These are phyloP conservation scores for Grosmannia serpens DNA, from an alignment of 2,329 filamentous ascomycete species.

Conservation along the genomic window DNA sequence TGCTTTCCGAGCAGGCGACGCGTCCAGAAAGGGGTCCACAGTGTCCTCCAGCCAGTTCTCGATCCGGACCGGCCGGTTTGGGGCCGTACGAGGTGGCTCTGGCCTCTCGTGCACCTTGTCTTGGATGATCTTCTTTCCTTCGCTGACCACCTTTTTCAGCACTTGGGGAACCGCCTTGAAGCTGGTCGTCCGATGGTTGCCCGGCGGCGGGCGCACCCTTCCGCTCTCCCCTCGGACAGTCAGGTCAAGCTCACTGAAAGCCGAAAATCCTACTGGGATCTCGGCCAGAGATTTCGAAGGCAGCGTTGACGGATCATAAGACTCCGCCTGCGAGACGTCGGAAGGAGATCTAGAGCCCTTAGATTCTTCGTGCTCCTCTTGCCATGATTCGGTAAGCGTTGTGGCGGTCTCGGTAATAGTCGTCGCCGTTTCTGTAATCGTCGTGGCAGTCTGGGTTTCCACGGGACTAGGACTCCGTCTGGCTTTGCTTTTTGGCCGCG, in stretches of 20 bases:
- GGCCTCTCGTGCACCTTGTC: conserved; percentile 48
- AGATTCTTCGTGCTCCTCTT: conserved; percentile 7
- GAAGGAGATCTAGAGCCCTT: conserved; percentile 5
- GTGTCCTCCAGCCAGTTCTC: conserved; percentile 55
- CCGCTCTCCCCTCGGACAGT: conserved; percentile 35
- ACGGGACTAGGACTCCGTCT: conserved; percentile 18
- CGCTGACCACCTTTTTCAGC: conserved; percentile 51
- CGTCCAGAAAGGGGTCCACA: conserved; percentile 49
- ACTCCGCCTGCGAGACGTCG: conserved; percentile 21
- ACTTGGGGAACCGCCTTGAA: conserved; percentile 51
- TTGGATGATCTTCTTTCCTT: conserved; percentile 53
- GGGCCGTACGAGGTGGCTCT: conserved; percentile 39
- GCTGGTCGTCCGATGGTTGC: conserved; percentile 37
- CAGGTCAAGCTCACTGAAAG: conserved; percentile 54
- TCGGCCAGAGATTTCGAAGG: conserved; percentile 45
- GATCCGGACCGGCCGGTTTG: conserved; percentile 50
- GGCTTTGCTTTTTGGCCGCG: conserved; percentile 6
- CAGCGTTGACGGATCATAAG: conserved; percentile 27
- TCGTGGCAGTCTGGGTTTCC: conserved; percentile 21
- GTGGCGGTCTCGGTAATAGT: conserved; percentile 12
- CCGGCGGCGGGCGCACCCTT: conserved; percentile 31
- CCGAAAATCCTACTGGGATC: conserved; percentile 52
- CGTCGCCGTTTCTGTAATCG: conserved; percentile 3
- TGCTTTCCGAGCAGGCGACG: conserved; percentile 6
- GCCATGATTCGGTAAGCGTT: conserved; percentile 17